Evolutionary conservation across 306 rosid genomes (phyloP).

Genomic region (Gillenia trifoliata): DNA sequence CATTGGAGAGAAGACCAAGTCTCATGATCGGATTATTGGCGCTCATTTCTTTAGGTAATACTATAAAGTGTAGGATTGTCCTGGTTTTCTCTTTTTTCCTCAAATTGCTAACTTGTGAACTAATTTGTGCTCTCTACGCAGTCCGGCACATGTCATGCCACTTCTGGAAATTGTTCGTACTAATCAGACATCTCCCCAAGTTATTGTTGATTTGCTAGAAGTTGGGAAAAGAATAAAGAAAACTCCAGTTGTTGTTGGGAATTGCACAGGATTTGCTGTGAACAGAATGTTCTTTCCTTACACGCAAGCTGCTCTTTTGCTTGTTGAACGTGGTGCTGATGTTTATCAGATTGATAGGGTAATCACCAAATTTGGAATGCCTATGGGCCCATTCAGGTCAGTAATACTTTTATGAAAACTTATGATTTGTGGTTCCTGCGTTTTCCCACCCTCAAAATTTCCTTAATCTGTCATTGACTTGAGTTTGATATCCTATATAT

Average conservation of each 20-base stretch:
- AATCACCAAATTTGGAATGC: constrained; percentile 76
- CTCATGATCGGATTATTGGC: constrained; percentile 79
- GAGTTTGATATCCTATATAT: not conserved
- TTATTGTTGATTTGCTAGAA: constrained; percentile 80
- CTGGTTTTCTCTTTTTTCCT: not conserved
- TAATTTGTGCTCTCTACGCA: constrained; percentile 42
- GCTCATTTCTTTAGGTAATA: constrained; percentile 93
- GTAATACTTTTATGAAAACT: constrained; percentile 5
- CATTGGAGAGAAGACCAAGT: constrained; percentile 76
- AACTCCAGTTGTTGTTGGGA: constrained; percentile 95
- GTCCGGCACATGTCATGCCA: constrained; percentile 98
- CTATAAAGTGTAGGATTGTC: not conserved
- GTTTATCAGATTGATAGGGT: constrained; percentile 73
- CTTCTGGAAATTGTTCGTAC: constrained; percentile 94
- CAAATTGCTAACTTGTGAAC: constrained; percentile 4
- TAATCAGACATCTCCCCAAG: constrained; percentile 71
- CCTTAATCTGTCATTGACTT: not conserved
- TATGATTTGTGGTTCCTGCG: constrained; percentile 2
- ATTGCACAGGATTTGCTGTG: constrained; percentile 97
- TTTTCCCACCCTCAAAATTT: not conserved
- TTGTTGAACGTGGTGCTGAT: constrained; percentile 79
- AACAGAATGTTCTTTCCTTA: constrained; percentile 94
- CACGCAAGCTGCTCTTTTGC: constrained; percentile 73
- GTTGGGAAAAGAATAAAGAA: constrained; percentile 79
- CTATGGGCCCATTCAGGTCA: constrained; percentile 99